Evolutionary conservation across 2,329 filamentous ascomycete genomes (phyloP), one percentile per base, ranked within the genome.

Genomic region (Fusarium denticulatum): DNA sequence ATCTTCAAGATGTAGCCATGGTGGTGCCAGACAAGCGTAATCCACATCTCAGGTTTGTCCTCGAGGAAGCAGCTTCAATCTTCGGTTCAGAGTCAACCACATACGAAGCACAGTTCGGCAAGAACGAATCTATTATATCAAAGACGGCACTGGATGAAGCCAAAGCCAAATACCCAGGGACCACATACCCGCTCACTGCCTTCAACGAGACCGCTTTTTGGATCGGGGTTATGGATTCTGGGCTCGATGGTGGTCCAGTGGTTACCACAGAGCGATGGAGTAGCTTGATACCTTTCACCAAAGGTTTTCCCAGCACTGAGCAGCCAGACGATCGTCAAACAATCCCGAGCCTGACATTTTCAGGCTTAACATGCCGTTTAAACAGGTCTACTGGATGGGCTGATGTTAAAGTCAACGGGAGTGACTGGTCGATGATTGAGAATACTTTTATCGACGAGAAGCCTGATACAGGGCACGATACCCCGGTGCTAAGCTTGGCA

Each of bases 291-390:
- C 65, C 65, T 10, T 69, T 69, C 15, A 16, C 36, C 9, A 47
- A 47, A 28, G 53, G 36, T 32, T 55, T 18, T 2, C n/a, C 37
- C 6, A 12, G 18, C 12, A 47, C 49, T 9, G 32, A 28, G 15
- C 14, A 20, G 10, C 20, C 30, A 16, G 37, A 26, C 40, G 16
- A 34, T 32, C 26, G 34, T 30, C 26, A 20, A 22, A 15, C n/a
- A 15, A 59, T 16, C 16, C 59, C 56, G n/a, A 58, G 14, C 39
- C 37, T 72, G 14, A 58, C 39, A 14, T 47, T 73, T 13, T 59
- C 65, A 18, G 69, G 70, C 1, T 42, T 72, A 20, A 26, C 58
- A 15, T 72, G 69, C 12, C 34, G 39, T 14, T 45, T 73, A n/a
- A 24, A 55, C 0, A 70, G 67, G n/a, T 73, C 55, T 18, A 67